These are phyloP conservation scores for Podospora pseudopauciseta DNA, from an alignment of 495 filamentous ascomycete species.

Conservation along the genomic window DNA sequence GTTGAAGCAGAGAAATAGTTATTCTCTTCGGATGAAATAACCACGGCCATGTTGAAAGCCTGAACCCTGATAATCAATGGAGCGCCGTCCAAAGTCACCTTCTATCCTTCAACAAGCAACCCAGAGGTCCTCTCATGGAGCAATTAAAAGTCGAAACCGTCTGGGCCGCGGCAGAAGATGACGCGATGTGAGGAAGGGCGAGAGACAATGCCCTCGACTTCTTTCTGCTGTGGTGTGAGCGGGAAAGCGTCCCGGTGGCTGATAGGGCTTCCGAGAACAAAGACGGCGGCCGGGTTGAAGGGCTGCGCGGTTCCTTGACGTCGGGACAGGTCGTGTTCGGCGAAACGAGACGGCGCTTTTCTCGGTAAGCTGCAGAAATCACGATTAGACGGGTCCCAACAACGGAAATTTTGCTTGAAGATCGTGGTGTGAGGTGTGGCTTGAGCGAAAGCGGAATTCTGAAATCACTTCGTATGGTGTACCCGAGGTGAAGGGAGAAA, in stretches of 20 bases:
- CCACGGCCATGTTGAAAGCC: slow-evolving; percentile 42
- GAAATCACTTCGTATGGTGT: neutral
- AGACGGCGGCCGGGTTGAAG: slow-evolving; percentile 22
- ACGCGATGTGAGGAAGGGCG: neutral
- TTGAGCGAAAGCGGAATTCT: slow-evolving; percentile 7
- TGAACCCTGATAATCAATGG: slow-evolving; percentile 21
- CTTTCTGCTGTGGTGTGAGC: slow-evolving; percentile 13
- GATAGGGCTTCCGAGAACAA: slow-evolving; percentile 21
- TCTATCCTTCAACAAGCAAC: slow-evolving; percentile 27
- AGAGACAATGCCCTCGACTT: slow-evolving; percentile 4
- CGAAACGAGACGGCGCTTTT: slow-evolving; percentile 8
- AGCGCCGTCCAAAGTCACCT: slow-evolving; percentile 30
- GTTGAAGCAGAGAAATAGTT: slow-evolving; percentile 42
- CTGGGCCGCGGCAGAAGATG: neutral
- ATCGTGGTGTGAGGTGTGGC: neutral
- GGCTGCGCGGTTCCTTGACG: slow-evolving; percentile 6
- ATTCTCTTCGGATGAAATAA: slow-evolving; percentile 44
- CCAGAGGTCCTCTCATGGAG: slow-evolving; percentile 27
- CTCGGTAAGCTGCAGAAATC: slow-evolving; percentile 11
- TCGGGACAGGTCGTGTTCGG: slow-evolving; percentile 13
- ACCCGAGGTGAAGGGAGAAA: slow-evolving; percentile 7
- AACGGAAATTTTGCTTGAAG: slow-evolving; percentile 7
- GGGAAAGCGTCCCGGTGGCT: slow-evolving; percentile 17
- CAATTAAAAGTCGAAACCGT: neutral
- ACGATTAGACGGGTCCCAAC: slow-evolving; percentile 22